These are phyloP conservation scores for Venturia carpophila DNA, from an alignment of 2,329 filamentous ascomycete genomes.

Conservation along the genomic window DNA sequence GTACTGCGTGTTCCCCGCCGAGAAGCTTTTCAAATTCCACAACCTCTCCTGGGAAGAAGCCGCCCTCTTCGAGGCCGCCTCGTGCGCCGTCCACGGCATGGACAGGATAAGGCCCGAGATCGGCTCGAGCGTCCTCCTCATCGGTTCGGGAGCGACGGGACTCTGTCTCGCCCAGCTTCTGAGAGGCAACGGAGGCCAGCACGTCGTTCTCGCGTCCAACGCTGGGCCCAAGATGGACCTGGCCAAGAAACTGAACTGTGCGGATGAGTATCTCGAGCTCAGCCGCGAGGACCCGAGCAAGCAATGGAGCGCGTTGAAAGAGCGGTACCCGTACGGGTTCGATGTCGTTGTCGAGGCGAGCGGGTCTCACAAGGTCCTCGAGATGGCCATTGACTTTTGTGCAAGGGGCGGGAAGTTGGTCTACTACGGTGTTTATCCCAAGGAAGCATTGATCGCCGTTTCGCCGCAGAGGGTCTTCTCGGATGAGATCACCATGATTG, in stretches of 20 bases:
- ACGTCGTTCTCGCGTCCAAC: conserved; percentile 62
- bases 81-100: conserved; percentile 62
- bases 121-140: conserved; percentile 57
- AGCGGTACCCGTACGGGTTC: conserved; percentile 62
- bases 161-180: conserved; percentile 57
- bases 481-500: conserved; percentile 63
- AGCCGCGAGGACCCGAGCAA: conserved; percentile 44
- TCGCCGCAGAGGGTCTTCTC: conserved; percentile 62
- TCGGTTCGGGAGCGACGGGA: conserved; percentile 60
- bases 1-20: conserved; percentile 51
- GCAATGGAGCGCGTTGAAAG: conserved; percentile 56
- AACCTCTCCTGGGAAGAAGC: conserved; percentile 62
- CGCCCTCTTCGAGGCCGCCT: conserved; percentile 61
- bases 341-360: conserved; percentile 67
- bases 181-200: conserved; percentile 58
- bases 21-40: conserved; percentile 56
- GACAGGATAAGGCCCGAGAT: conserved; percentile 61
- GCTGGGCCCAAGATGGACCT: conserved; percentile 63
- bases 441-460: conserved; percentile 56
- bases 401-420: conserved; percentile 63
- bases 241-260: conserved; percentile 44
- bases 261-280: conserved; percentile 41
- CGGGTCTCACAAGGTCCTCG: conserved; percentile 59
- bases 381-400: conserved; percentile 64
- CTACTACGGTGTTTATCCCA: conserved; percentile 63